Base-by-base conservation (phyloP, 192 early-diverging fungal genomes). In the Chytriomyces confervae region DNA sequence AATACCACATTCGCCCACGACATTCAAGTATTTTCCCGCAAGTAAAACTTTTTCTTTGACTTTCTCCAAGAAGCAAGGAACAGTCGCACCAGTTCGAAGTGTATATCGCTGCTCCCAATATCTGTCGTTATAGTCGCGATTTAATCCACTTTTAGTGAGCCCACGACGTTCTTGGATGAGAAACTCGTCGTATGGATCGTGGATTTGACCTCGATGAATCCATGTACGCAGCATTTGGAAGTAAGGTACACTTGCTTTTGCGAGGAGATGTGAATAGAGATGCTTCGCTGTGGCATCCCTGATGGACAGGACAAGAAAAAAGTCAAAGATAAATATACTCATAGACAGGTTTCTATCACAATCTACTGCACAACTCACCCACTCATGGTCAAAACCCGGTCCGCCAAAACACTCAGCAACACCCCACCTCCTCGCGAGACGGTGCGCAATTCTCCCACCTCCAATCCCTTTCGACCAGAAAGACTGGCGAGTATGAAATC, bases 11-110 rank as follows among this genome's bases (percentile, higher is more conserved):
- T 94, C 95, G 0, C 93, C 85, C 27, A 98, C 86, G 2, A 97
- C 95, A 80, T 99, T 98, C 60, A 98, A 81, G 78, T 99, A 98
- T 81, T 96, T 96, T 50, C 98, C 98, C 0, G 96, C 93, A 20
- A 92, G 82, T 72, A 99, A 79, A 62, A 98, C 93, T 81, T 95
- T 95, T 5, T 87, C 86, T 24, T 91, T 87, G 20, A 91, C 87
- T 11, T 60, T 60, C 6, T 89, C 89, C 53, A 99, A 82, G 60
- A 97, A 98, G 1, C 77, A 83, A 0, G 98, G 98, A 0, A 95
- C 85, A 7, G 66, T 76, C 44, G 86, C 89, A 5, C 65, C 45
- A 13, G 86, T 83, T 6, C 91, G 82, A 18, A 95, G 79, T 6
- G 89, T 89, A 78, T 95, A 95, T 8, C 92, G 85, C 67, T 88